Evolutionary conservation across 202 grass and related monocot genomes (phyloP).

Genomic region (Digitaria exilis): DNA sequence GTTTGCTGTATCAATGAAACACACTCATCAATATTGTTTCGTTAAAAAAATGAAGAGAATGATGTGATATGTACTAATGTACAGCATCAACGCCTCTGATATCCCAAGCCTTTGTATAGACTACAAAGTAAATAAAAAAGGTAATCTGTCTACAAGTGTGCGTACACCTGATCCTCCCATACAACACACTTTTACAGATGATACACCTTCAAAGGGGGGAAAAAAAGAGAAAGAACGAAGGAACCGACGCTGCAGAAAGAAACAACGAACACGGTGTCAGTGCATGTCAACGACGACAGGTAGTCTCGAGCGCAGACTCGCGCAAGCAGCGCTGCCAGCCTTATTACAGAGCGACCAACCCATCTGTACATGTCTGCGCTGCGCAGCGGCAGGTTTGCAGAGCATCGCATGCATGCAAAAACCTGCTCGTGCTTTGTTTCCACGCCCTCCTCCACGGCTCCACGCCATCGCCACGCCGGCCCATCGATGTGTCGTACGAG

Average conservation of each 20-base stretch:
- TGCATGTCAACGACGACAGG: constrained; percentile 55
- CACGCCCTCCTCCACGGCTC: too few relatives aligned
- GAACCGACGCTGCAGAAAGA: constrained; percentile 10
- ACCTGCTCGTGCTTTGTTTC: constrained; percentile 38
- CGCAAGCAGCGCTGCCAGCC: too few relatives aligned
- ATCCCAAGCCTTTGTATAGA: too few relatives aligned
- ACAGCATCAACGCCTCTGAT: too few relatives aligned
- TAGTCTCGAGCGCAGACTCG: constrained; percentile 50
- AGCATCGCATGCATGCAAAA: constrained; percentile 37
- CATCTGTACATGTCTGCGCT: not conserved
- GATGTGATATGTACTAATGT: too few relatives aligned
- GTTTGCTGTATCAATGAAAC: too few relatives aligned
- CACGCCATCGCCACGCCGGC: constrained; percentile 29
- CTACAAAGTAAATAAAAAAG: too few relatives aligned
- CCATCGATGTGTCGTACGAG: not conserved
- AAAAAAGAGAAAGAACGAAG: not conserved
- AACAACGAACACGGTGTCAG: constrained; percentile 29
- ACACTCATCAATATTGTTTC: too few relatives aligned
- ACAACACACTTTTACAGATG: too few relatives aligned
- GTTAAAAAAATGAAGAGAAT: too few relatives aligned
- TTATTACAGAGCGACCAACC: not conserved
- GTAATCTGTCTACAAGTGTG: too few relatives aligned
- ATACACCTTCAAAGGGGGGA: too few relatives aligned
- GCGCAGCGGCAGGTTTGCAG: constrained; percentile 25
- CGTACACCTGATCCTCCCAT: not conserved